These are phyloP conservation scores for Sugiyamaella mastotermitis DNA, from an alignment of 805 yeast species.

Conservation along the genomic window DNA sequence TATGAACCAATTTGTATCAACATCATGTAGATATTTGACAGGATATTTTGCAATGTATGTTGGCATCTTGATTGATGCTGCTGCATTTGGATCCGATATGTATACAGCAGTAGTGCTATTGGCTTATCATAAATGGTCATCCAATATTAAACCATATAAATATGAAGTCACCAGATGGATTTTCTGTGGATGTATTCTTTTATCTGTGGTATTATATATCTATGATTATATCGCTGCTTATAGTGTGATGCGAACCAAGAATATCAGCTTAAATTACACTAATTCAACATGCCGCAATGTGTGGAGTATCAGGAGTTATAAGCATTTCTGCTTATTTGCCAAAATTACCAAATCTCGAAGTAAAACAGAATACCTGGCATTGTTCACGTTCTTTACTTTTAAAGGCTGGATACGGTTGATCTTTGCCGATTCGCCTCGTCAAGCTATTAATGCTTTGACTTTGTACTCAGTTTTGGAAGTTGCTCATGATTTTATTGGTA, in stretches of 20 bases:
- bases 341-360: conserved; percentile 58
- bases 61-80: conserved; percentile 40
- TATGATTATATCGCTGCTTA: conserved; percentile 57
- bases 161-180: conserved; percentile 58
- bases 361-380: conserved; percentile 60
- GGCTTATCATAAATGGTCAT: conserved; percentile 67
- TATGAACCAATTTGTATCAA: conserved; percentile 17
- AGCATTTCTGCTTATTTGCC: conserved; percentile 66
- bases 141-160: conserved; percentile 41
- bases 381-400: conserved; percentile 58
- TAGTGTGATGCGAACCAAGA: conserved; percentile 50
- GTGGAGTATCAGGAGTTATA: conserved; percentile 53
- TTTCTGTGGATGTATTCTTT: conserved; percentile 74
- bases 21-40: conserved; percentile 21
- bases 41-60: conserved; percentile 35
- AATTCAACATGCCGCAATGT: conserved; percentile 55
- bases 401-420: conserved; percentile 57
- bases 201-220: conserved; percentile 53
- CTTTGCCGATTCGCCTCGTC: conserved; percentile 83
- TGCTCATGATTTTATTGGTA: conserved; percentile 28
- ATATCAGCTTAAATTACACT: conserved; percentile 65
- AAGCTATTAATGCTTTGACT: conserved; percentile 74
- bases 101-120: conserved; percentile 72
- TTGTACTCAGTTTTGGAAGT: conserved; percentile 44
- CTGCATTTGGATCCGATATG: conserved; percentile 58